These are phyloP conservation scores for Chondrostereum purpureum DNA, from an alignment of 1,284 basidiomycete species.

Conservation along the genomic window DNA sequence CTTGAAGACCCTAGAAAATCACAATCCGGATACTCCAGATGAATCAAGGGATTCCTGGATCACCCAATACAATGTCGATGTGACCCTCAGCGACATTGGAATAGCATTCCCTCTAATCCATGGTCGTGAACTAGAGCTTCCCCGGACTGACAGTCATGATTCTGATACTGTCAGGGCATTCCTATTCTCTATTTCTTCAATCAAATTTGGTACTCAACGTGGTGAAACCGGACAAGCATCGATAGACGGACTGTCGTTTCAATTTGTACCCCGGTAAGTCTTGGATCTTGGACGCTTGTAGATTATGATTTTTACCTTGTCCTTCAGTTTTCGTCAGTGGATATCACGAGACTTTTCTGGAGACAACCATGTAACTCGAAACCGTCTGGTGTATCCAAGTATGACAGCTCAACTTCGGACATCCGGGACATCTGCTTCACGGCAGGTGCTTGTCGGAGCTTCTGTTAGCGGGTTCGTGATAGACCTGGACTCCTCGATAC, in stretches of 20 bases:
- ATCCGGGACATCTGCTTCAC: constrained; percentile 40
- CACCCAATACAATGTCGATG: constrained; percentile 54
- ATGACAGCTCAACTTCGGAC: constrained; percentile 73
- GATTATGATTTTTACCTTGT: not conserved
- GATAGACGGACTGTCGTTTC: constrained; percentile 71
- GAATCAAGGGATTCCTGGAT: constrained; percentile 51
- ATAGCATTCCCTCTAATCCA: constrained; percentile 77
- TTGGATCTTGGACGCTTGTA: not conserved
- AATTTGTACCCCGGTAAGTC: constrained; percentile 75
- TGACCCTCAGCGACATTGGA: constrained; percentile 69
- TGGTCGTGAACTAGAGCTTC: constrained; percentile 43
- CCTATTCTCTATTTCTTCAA: constrained; percentile 71
- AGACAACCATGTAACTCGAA: constrained; percentile 63
- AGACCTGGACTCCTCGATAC: constrained; percentile 77
- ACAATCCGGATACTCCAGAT: constrained; percentile 34
- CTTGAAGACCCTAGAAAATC: constrained; percentile 66
- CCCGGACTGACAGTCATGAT: constrained; percentile 25
- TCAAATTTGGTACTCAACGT: constrained; percentile 66
- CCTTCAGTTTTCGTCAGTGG: constrained; percentile 69
- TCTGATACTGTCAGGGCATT: constrained; percentile 64
- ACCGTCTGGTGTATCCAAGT: constrained; percentile 74
- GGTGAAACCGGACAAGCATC: constrained; percentile 75
- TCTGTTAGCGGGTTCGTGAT: constrained; percentile 83
- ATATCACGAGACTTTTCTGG: constrained; percentile 65
- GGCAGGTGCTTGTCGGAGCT: constrained; percentile 62